Evolutionary conservation across 352 stramenopile species (phyloP).

Genomic region (Globisporangium barbulae): DNA sequence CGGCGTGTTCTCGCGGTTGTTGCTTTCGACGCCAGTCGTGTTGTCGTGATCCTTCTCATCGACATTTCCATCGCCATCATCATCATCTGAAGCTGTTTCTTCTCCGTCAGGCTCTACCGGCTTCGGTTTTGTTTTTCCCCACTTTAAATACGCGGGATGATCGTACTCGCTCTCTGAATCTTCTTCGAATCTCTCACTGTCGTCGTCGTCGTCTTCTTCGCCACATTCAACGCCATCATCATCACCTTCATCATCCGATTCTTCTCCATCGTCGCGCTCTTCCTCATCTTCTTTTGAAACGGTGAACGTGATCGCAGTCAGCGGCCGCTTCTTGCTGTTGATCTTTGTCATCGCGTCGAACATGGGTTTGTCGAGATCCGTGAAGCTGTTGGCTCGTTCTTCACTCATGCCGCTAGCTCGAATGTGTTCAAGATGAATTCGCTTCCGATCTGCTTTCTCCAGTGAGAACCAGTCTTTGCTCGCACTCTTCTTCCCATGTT

Average conservation of each 20-base stretch:
- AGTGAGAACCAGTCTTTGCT: conserved; percentile 10
- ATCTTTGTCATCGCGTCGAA: conserved; percentile 6
- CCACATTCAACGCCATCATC: neutral
- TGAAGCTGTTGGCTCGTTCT: conserved; percentile 8
- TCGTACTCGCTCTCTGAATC: conserved; percentile 3
- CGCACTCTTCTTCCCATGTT: neutral
- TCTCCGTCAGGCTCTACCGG: neutral
- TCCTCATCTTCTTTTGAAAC: neutral
- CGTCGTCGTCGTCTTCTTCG: neutral
- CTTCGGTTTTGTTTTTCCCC: neutral
- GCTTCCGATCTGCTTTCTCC: neutral
- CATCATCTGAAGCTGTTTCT: neutral
- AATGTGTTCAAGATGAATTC: neutral
- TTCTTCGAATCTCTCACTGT: neutral
- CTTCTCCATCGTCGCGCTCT: neutral
- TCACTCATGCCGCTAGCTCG: neutral
- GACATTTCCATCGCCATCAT: neutral
- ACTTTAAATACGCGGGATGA: neutral
- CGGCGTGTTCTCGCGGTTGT: neutral
- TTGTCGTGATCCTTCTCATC: neutral
- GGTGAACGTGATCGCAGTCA: neutral
- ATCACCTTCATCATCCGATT: neutral
- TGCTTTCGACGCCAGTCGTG: neutral
- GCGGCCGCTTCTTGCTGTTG: neutral
- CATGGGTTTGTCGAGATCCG: conserved; percentile 8